Evolutionary conservation across 2,329 filamentous ascomycete genomes (phyloP), one percentile per base, ranked within the genome.

Genomic region (Triangularia setosa): DNA sequence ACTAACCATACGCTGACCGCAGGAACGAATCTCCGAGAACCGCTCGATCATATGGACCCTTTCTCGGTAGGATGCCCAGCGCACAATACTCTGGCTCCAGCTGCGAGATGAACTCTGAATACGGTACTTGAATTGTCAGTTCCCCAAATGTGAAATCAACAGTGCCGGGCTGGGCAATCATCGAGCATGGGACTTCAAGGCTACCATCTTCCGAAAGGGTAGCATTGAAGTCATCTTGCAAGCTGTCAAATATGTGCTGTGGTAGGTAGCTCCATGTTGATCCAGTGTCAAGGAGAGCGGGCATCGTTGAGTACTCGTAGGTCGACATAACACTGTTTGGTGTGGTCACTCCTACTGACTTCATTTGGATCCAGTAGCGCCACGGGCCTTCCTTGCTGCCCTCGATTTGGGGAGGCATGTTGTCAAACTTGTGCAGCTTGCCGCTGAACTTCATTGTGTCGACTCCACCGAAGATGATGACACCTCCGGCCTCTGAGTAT

Each of bases 201-300:
- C 35, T 52, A 4, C 58, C 58, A 30, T 60, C 58, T 30, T 60
- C 40, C 25, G 35, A 48, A 12, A n/a, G 11, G 0, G 71, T 65
- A 4, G 79, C 78, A 24, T 79, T 80, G 53, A 86, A 80, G 67
- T 82, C 80, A n/a, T 74, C 70, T 52, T 80, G 80, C 56, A 87
- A 80, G 59, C 70, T 65, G 24, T 77, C 71, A 60, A 82, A 82
- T 28, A 91, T 76, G n/a, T 73, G 72, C 64, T 83, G 76, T 0
- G 89, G 89, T 1, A 92, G 79, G 64, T 90, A 84, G 62, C 84
- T 88, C 69, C 90, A 78, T 16, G 86, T 90, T 24, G 86, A 87
- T 11, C 89, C 89, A 16, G 86, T 89, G 76, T 92, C 89, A 54
- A 91, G 81, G 62, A 91, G 85, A 11, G 89, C 87, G 18, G 84